A percentile compares a stretch with the other conserved stretches of the same genome.
phyloP scores from a whole-genome alignment of 345 rosid genomes.

The Mercurialis annua region DNA sequence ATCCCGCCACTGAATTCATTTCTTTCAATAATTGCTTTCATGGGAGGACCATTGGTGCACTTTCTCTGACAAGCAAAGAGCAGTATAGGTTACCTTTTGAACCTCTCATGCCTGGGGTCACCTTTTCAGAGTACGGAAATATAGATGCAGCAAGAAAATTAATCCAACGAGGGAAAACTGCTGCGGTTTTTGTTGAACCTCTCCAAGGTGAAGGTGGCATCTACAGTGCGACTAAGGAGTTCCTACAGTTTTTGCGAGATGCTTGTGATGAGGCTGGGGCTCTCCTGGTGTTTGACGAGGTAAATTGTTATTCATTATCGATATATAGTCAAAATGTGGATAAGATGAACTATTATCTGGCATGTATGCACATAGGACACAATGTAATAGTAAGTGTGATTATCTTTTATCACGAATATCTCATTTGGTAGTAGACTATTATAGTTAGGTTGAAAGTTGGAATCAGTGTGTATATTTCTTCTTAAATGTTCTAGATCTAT shows the following conservation, averaged over 20 bases:
- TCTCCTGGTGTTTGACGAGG: constrained; percentile 93
- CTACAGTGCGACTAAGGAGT: constrained; percentile 69
- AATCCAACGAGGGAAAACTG: constrained; percentile 54
- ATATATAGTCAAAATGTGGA: neutral
- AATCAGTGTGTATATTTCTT: neutral
- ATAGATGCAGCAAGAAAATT: constrained; percentile 51
- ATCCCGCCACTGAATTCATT: constrained; percentile 60
- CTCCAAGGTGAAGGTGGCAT: constrained; percentile 98
- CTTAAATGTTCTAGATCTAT: neutral
- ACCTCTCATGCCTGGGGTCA: constrained; percentile 98
- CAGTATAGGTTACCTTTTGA: constrained; percentile 84
- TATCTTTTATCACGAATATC: no score
- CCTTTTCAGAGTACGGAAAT: constrained; percentile 80
- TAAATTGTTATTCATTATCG: constrained; percentile 17
- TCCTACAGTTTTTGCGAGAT: constrained; percentile 56
- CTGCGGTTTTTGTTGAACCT: constrained; percentile 94
- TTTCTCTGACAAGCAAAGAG: constrained; percentile 91
- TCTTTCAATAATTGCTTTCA: constrained; percentile 80
- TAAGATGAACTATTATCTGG: no score
- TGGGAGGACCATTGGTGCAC: constrained; percentile 92
- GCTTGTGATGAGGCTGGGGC: constrained; percentile 82
- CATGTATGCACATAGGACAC: neutral
- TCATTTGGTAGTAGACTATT: neutral
- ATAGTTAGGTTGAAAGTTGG: neutral
- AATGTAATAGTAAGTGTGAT: no score